Base-by-base conservation (phyloP, 1,139 yeast genomes). In the Zygoascus sp. region DNA sequence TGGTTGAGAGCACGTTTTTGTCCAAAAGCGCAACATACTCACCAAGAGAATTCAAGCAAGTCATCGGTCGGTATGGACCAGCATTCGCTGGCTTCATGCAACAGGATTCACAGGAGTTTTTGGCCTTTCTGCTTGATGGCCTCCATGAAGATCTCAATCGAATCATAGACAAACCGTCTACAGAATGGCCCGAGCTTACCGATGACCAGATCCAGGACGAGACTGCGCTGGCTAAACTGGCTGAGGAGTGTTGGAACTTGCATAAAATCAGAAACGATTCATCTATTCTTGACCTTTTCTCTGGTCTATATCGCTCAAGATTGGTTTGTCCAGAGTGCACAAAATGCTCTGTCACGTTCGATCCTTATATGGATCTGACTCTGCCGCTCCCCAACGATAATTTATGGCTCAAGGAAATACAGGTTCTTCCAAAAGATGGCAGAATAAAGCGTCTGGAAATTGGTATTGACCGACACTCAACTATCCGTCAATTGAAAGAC, bases 51-150 rank as follows among this genome's bases (percentile, higher is more conserved):
- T 90, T 92, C 67, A 88, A 88, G 58, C 70, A 75, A 32, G 81
- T 87, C 0, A 76, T 92, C 38, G 97, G 97, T 0, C 76, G 81
- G 49, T 85, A 77, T 60, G 84, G 89, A 38, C 77, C 83, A 1
- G 79, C 87, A 78, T 92, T 92, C 69, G 76, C 88, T 0, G 96
- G 95, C 0, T 89, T 84, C 59, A 80, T 79, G 56, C 98, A 92
- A 64, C 98, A 92, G 62, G 98, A 92, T 63, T 87, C 97, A 0
- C 98, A 92, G 64, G 98, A 92, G 63, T 84, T 92, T 59, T 70
- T 92, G 47, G 90, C 96, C 36, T 92, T 88, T 75, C 66, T 92
- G 36, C 71, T 92, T 38, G 98, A 92, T 66, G 94, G 96, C 5
- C 72, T 92, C 40, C 98, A 92, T 60, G 98, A 92, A 63, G 98